These are phyloP conservation scores for Cordyceps farinosa DNA, from an alignment of 2,329 filamentous ascomycete genomes.

Conservation along the genomic window DNA sequence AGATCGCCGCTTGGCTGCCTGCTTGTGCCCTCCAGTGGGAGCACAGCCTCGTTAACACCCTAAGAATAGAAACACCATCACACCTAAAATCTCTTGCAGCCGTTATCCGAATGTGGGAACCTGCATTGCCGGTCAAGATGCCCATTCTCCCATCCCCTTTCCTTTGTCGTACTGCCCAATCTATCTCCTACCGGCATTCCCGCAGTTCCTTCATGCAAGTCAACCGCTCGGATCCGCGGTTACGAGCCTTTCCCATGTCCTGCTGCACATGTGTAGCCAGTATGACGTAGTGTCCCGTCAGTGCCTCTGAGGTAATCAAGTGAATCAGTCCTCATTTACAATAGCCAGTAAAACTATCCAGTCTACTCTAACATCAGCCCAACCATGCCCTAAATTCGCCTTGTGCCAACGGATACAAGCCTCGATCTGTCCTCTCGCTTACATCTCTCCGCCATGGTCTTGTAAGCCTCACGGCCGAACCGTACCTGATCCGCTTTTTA, in stretches of 20 bases:
- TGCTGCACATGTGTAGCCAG: neutral
- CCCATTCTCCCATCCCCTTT: neutral
- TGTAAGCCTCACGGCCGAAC: neutral
- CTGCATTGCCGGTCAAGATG: neutral
- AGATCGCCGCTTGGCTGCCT: neutral
- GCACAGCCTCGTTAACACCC: conserved; percentile 6
- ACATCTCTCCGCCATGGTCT: neutral
- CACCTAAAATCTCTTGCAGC: conserved; percentile 3
- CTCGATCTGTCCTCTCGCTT: neutral
- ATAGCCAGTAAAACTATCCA: no score
- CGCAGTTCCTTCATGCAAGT: conserved; percentile 1
- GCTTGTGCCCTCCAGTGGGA: neutral
- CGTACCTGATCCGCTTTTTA: neutral
- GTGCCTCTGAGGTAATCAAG: neutral
- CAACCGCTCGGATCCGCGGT: neutral
- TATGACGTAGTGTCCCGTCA: neutral
- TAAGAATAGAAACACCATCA: conserved; percentile 12
- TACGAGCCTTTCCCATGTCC: neutral
- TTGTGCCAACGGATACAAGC: neutral
- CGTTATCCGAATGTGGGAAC: conserved; percentile 12
- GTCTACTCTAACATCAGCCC: neutral
- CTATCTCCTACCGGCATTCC: neutral
- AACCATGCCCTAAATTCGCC: neutral
- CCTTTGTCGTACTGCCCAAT: neutral
- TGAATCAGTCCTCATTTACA: neutral